Conservation (phyloP, 202 grass and related monocot species). For the Sporobolus alterniflorus region DNA sequence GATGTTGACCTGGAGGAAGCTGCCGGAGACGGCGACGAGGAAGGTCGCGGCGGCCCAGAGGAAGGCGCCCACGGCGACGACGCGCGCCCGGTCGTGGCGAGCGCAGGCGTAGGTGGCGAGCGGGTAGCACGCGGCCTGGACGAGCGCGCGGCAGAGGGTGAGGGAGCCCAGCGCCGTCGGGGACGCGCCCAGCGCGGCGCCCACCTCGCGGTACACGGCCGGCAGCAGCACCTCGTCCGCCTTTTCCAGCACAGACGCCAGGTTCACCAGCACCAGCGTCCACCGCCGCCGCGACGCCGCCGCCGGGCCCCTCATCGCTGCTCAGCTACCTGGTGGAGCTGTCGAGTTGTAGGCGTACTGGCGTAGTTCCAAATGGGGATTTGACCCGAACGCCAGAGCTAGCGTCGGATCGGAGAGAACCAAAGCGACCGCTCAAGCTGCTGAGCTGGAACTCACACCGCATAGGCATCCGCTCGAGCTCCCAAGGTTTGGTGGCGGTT, state of each 20-base stretch:
- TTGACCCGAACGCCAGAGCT: neutral
- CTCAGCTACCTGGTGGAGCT: neutral
- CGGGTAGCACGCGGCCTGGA: constrained; percentile 73
- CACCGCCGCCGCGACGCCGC: constrained; percentile 20
- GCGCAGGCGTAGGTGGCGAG: constrained; percentile 70
- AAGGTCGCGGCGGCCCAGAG: constrained; percentile 89
- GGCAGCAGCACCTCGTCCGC: constrained; percentile 89
- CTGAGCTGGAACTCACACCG: neutral
- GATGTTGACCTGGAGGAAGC: constrained; percentile 77
- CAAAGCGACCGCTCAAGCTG: neutral
- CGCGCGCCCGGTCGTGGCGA: constrained; percentile 71
- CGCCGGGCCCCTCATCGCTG: neutral
- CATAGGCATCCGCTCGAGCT: too few relatives aligned
- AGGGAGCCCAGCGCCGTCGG: constrained; percentile 75
- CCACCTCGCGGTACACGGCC: constrained; percentile 84
- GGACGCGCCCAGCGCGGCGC: constrained; percentile 59
- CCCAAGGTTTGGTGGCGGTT: too few relatives aligned
- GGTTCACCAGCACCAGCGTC: constrained; percentile 83
- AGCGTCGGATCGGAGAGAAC: neutral
- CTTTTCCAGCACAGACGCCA: constrained; percentile 88
- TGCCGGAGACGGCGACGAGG: constrained; percentile 78
- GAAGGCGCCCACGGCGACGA: constrained; percentile 79
- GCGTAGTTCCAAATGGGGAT: neutral
- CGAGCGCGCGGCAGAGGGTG: constrained; percentile 79
- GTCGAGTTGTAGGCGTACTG: neutral